Evolutionary conservation across 208 protist genomes (phyloP).

Genomic region (Crithidia fasciculata): DNA sequence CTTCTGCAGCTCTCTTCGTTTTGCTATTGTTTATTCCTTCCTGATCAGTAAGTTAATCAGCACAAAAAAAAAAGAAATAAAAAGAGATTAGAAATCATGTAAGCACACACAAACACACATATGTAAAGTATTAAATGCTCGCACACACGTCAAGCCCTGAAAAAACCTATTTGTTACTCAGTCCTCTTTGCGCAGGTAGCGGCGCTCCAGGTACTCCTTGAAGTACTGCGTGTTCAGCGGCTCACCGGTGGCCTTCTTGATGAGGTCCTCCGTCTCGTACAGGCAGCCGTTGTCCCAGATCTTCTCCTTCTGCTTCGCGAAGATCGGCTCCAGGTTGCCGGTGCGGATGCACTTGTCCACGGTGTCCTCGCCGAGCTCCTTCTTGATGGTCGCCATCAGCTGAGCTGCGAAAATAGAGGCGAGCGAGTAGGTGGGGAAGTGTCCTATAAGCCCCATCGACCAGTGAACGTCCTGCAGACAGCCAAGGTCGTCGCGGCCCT

Average conservation of each 20-base stretch:
- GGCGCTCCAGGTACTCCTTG: constrained; percentile 65
- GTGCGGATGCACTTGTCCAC: constrained; percentile 59
- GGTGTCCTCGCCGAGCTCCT: constrained; percentile 61
- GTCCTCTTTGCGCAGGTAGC: constrained; percentile 50
- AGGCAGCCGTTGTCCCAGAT: constrained; percentile 68
- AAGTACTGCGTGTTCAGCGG: constrained; percentile 74
- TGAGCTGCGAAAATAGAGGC: constrained; percentile 85
- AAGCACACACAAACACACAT: not conserved
- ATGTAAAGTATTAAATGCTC: not conserved
- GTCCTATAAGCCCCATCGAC: constrained; percentile 65
- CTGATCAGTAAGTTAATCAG: no score
- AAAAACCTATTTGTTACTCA: not conserved
- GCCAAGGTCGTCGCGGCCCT: constrained; percentile 76
- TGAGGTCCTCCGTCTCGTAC: constrained; percentile 80
- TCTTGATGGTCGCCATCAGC: constrained; percentile 70
- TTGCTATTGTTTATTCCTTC: no score
- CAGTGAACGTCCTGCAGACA: constrained; percentile 93
- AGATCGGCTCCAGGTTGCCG: constrained; percentile 72
- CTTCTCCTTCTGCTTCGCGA: constrained; percentile 76
- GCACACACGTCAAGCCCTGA: no score
- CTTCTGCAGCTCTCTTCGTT: no score
- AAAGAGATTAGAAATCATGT: not conserved
- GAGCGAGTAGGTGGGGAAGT: constrained; percentile 91
- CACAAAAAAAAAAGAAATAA: no score
- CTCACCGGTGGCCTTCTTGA: constrained; percentile 73